Base-by-base conservation (phyloP, 148 eudicot species). In the Suaeda aralocaspica region DNA sequence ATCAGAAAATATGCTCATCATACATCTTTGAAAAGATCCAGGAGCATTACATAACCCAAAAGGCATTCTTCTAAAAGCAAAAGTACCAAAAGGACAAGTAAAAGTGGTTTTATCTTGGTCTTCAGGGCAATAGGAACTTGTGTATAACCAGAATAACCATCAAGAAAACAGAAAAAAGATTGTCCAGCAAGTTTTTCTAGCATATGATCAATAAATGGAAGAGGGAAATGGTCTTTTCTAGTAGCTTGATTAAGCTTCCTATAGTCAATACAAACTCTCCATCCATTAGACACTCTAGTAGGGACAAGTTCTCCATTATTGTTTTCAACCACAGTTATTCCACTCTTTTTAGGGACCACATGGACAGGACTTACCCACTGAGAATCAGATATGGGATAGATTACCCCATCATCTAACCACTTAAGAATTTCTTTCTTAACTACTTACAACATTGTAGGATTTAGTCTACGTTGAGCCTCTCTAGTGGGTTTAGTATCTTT, bases 201-300 rank as follows among this genome's bases (percentile, higher is more conserved):
- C 66, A 61, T 61, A 33, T 61, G 66, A 18, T 61, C 66, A 33
- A 61, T 33, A 61, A 61, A 61, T 9, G 66, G 45, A 0, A 61
- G 24, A 4, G 66, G 45, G 16, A 61, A 31, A 18, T 61, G 45
- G 45, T 61, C 66, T 34, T 61, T 61, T n/a, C n/a, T 19, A 14
- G 24, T 61, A 2, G 22, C 66, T 4, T 8, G 25, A 18, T 61
- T 61, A 0, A 61, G 14, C 45, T 12, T 61, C 2, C 46, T 2
- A 15, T 61, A 61, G 18, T 61, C 44, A 19, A 31, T 61, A 13
- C 66, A 34, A 3, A 61, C 66, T 18, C 66, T 61, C 66, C 45
- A 61, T 1, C 66, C 52, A 48, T 48, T 48, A 14, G 19, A 0
- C 3, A 48, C 21, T 16, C 52, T 48, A 48, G 52, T 48, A 18